Percentiles rank a stretch among this genome's conserved stretches.
Conservation (phyloP, 768 basidiomycete genomes). For the Lactarius psammicola region DNA sequence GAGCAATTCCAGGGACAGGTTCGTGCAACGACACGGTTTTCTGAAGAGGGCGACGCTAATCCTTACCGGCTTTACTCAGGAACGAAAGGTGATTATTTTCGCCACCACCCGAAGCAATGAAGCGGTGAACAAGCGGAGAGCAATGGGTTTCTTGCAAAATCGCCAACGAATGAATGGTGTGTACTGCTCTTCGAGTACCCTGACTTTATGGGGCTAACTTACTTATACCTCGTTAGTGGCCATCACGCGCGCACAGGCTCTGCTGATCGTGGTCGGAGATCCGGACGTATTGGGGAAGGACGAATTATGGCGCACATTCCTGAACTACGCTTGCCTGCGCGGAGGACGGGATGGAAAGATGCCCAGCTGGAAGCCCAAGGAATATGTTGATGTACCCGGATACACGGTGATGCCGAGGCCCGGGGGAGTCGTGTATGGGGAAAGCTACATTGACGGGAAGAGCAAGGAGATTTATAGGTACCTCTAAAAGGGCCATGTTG, state of each 20-base stretch:
- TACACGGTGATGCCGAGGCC: not conserved
- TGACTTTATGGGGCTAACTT: not conserved
- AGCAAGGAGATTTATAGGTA: slow-evolving; percentile 11
- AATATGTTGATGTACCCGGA: not conserved
- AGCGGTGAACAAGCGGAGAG: slow-evolving; percentile 34
- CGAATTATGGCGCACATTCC: slow-evolving; percentile 59
- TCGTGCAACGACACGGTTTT: slow-evolving; percentile 33
- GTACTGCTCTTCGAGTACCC: not conserved
- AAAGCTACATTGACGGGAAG: slow-evolving; percentile 12
- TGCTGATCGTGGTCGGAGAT: slow-evolving; percentile 60
- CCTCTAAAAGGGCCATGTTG: not conserved
- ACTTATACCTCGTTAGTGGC: slow-evolving; percentile 43
- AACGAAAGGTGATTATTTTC: slow-evolving; percentile 42
- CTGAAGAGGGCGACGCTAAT: not conserved
- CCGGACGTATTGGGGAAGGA: slow-evolving; percentile 58
- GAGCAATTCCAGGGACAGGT: slow-evolving; percentile 47
- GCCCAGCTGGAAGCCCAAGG: slow-evolving; percentile 49
- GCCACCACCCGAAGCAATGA: slow-evolving; percentile 41
- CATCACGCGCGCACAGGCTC: slow-evolving; percentile 58
- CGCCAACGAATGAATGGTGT: slow-evolving; percentile 35
- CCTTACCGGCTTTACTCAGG: slow-evolving; percentile 30
- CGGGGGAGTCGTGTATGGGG: not conserved
- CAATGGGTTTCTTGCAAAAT: slow-evolving; percentile 34
- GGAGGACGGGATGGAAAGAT: slow-evolving; percentile 55
- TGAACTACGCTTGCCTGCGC: slow-evolving; percentile 54